Base-by-base conservation (phyloP, 805 yeast genomes). In the Wickerhamomyces silvicola region DNA sequence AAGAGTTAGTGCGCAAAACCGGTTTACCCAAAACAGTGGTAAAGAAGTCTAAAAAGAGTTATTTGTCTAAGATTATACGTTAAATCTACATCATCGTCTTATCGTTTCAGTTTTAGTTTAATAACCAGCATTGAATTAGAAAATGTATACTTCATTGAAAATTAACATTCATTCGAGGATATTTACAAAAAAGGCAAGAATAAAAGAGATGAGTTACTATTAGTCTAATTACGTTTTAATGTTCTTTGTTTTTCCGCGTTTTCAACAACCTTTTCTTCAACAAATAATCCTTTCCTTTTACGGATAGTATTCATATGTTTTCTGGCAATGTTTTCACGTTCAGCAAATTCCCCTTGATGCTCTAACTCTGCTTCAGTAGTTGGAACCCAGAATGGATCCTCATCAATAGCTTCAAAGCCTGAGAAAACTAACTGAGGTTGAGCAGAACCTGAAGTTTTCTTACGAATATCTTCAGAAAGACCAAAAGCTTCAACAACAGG, bases 361-460 rank as follows among this genome's bases (percentile, higher is more conserved):
- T 92, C 97, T 28, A 92, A 59, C 56, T 92, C 98, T 55, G 87
- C 97, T 47, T 85, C 97, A 0, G 98, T 92, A 3, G 92, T 84
- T 10, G 99, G 99, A 11, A 92, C 95, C 99, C 99, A 92, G 67
- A 83, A 92, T 27, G 99, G 99, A 64, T 92, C 97, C 43, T 81
- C 73, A 42, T 87, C 94, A 31, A 90, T 73, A 41, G 79, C 64
- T 48, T 87, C 92, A 54, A 73, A 92, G 1, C 97, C 97, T 18
- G 82, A 72, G 50, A 90, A 92, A 8, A 88, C 84, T 32, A 92
- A 66, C 57, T 92, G 98, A 0, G 99, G 98, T 48, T 84, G 81
- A 3, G 98, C 98, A 3, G 96, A 95, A 37, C 99, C 99, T 1
- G 95, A 84, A 0, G 98, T 90, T 44, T 74, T 74, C 59, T 86